Conservation (phyloP, 176 grass and related monocot species). For the Leersia perrieri region DNA sequence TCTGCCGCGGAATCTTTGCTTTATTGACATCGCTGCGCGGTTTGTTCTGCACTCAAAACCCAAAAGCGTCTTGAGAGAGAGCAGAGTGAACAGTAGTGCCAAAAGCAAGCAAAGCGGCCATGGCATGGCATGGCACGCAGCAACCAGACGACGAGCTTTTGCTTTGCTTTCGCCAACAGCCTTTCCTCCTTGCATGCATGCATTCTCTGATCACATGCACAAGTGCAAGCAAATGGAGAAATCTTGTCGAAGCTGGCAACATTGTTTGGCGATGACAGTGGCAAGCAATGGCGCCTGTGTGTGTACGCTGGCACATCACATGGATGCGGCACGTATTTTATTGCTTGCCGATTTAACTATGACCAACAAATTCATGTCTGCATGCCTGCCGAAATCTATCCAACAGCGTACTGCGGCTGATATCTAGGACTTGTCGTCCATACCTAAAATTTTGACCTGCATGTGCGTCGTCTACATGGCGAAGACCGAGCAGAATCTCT, state of each 20-base stretch:
- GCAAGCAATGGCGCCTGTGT: not conserved
- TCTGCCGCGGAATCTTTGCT: conserved; percentile 42
- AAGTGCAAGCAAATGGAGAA: not conserved
- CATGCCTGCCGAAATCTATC: not conserved
- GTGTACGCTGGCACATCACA: not conserved
- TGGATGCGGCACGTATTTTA: not conserved
- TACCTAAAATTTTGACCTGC: not conserved
- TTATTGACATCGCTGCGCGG: conserved; percentile 30
- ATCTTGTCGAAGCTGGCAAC: conserved; percentile 7
- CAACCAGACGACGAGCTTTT: not conserved
- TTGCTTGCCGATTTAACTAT: conserved; percentile 6
- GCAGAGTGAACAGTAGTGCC: not conserved
- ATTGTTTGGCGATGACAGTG: not conserved
- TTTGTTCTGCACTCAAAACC: conserved; percentile 14
- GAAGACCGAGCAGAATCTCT: not conserved
- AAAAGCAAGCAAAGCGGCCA: not conserved
- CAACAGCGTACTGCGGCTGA: not conserved
- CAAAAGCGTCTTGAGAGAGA: not conserved
- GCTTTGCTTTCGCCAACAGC: not conserved
- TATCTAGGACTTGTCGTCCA: not conserved
- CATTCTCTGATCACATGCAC: not conserved
- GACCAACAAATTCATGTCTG: not conserved
- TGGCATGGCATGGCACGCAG: not conserved
- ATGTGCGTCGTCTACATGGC: not conserved
- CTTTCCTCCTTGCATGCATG: not conserved